A percentile compares a stretch with the other conserved stretches of the same genome.
phyloP scores from a whole-genome alignment of 1,284 basidiomycete species.

The Boletellus deceptivus region DNA sequence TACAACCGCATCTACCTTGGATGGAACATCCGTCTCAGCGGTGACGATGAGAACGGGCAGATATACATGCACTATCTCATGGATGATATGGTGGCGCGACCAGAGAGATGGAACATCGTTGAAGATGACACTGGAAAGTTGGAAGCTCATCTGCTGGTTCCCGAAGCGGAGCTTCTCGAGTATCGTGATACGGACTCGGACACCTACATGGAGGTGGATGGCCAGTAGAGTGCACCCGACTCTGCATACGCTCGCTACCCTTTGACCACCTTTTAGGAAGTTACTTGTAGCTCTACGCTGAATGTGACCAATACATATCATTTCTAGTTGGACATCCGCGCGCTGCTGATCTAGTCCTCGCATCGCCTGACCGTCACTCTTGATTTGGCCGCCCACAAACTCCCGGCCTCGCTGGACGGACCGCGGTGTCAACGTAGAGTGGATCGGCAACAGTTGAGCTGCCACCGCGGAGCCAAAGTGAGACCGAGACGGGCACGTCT shows the following conservation, averaged over 20 bases:
- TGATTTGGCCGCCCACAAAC: too few relatives aligned
- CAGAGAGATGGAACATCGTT: constrained; percentile 50
- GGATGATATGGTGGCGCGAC: constrained; percentile 46
- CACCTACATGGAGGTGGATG: constrained; percentile 37
- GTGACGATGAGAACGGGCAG: constrained; percentile 50
- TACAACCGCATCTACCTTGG: constrained; percentile 54
- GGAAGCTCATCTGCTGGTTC: constrained; percentile 50
- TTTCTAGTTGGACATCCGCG: too few relatives aligned
- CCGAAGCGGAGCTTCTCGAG: constrained; percentile 40
- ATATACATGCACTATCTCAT: constrained; percentile 49
- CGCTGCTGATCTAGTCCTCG: too few relatives aligned
- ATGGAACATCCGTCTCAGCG: constrained; percentile 58
- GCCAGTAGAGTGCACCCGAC: constrained; percentile 11
- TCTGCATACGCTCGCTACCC: not conserved
- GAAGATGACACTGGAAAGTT: constrained; percentile 37
- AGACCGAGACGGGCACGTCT: too few relatives aligned
- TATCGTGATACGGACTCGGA: constrained; percentile 57
- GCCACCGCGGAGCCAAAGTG: too few relatives aligned
- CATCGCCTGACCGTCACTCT: too few relatives aligned
- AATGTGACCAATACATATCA: not conserved
- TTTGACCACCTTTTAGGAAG: not conserved
- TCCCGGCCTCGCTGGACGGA: too few relatives aligned
- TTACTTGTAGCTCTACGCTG: not conserved
- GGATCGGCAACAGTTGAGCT: too few relatives aligned
- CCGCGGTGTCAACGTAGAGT: too few relatives aligned